Conservation (phyloP, 306 rosid species). For the Gastrolobium villosum region DNA sequence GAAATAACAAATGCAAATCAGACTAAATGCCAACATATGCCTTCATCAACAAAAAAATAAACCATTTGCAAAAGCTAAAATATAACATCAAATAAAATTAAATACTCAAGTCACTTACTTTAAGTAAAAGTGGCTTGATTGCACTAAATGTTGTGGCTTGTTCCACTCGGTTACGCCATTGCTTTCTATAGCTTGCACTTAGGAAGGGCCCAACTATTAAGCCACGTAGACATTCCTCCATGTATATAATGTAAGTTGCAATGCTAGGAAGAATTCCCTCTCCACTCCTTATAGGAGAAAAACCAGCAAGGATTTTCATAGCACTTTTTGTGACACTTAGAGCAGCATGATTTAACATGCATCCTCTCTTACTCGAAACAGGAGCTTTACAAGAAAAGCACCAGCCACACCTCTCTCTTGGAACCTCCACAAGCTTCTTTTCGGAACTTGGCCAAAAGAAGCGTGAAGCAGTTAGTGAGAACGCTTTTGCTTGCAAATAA, state of each 20-base stretch:
- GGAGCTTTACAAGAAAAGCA: slow-evolving; percentile 90
- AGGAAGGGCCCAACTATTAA: slow-evolving; percentile 82
- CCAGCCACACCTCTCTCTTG: slow-evolving; percentile 99
- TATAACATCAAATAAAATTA: slow-evolving; percentile 25
- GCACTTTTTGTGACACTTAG: slow-evolving; percentile 90
- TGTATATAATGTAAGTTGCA: slow-evolving; percentile 75
- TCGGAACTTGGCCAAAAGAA: slow-evolving; percentile 98
- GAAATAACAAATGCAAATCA: slow-evolving; percentile 34
- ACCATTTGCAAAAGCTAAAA: slow-evolving; percentile 27
- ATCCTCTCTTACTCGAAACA: slow-evolving; percentile 91
- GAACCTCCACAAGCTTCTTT: slow-evolving; percentile 93
- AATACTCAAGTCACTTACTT: slow-evolving; percentile 64
- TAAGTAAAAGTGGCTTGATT: slow-evolving; percentile 74
- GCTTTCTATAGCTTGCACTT: slow-evolving; percentile 68
- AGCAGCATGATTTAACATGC: slow-evolving; percentile 95
- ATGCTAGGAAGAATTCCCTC: slow-evolving; percentile 86
- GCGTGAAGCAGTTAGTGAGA: slow-evolving; percentile 80
- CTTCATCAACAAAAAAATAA: slow-evolving; percentile 8
- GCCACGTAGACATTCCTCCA: slow-evolving; percentile 87
- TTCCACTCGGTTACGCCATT: slow-evolving; percentile 79
- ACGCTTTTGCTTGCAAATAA: slow-evolving; percentile 87
- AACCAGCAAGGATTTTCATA: slow-evolving; percentile 70
- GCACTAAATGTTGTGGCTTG: slow-evolving; percentile 66
- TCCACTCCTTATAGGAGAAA: slow-evolving; percentile 73
- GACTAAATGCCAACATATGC: slow-evolving; percentile 27